Percentiles rank a stretch among this genome's conserved stretches.
Conservation (phyloP, 257 asterid species). For the Solanum tarijense region DNA sequence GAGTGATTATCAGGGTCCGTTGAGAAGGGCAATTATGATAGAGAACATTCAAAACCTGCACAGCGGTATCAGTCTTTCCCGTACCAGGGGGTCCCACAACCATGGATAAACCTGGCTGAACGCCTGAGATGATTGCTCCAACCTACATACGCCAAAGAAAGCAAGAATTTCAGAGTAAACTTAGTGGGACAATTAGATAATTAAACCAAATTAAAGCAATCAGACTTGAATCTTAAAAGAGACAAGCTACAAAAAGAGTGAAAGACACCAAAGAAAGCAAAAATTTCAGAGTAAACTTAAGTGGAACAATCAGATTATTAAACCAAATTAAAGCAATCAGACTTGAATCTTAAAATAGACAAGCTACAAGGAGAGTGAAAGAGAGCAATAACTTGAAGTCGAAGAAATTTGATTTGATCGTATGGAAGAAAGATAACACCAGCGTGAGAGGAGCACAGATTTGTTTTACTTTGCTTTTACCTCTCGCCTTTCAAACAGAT, state of each 20-base stretch:
- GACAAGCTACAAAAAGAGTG: not conserved
- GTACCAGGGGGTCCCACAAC: conserved; percentile 99
- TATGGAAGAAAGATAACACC: not conserved
- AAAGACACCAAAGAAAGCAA: not conserved
- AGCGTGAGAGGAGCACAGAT: not conserved
- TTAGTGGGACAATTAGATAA: not conserved
- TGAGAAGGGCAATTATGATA: conserved; percentile 99
- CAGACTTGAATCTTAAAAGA: not conserved
- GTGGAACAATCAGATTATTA: not conserved
- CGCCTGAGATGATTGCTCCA: conserved; percentile 80
- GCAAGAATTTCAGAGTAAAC: not conserved
- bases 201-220: not conserved
- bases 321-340: not conserved
- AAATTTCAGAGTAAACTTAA: not conserved
- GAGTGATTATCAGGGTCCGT: conserved; percentile 94
- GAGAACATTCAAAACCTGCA: conserved; percentile 85
- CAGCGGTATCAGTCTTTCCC: conserved; percentile 98
- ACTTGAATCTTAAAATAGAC: not conserved
- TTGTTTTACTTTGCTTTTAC: not conserved
- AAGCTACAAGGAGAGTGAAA: not conserved
- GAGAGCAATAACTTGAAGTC: not conserved
- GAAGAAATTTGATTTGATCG: not conserved
- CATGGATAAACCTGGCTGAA: conserved; percentile 97
- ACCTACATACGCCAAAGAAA: conserved; percentile 38
- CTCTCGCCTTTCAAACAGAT: not conserved